phyloP scores from a whole-genome alignment of 1,284 basidiomycete species.

The Tylopilus sp. region DNA sequence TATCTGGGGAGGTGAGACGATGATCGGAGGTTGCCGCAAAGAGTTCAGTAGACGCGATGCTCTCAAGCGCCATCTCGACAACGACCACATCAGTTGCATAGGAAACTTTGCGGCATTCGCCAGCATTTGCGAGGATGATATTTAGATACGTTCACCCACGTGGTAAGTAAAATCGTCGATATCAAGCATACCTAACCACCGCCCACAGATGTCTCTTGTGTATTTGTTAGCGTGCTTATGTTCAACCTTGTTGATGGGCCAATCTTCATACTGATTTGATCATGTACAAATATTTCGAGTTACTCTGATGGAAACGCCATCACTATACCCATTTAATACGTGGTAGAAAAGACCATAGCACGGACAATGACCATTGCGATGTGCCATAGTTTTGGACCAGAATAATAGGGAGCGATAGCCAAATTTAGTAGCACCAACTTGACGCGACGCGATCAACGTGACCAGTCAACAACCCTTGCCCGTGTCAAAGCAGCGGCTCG shows the following conservation, averaged over 20 bases:
- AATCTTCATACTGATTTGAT: conserved; percentile 8
- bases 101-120: conserved; percentile 33
- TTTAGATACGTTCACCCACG: conserved; percentile 8
- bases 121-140: conserved; percentile 25
- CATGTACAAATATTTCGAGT: conserved; percentile 14
- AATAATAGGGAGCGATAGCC: not conserved
- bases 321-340: conserved; percentile 16
- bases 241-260: not conserved
- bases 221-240: not conserved
- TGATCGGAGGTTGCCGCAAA: conserved; percentile 49
- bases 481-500: conserved; percentile 1
- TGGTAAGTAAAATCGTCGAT: conserved; percentile 10
- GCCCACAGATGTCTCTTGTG: conserved; percentile 3
- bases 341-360: conserved; percentile 16
- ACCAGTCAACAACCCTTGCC: conserved; percentile 8
- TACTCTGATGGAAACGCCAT: not conserved
- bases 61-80: conserved; percentile 50
- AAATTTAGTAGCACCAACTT: conserved; percentile 16
- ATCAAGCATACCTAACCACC: not conserved
- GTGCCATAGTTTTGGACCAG: not conserved
- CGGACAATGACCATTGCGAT: conserved; percentile 8
- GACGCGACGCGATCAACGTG: conserved; percentile 22
- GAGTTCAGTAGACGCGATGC: conserved; percentile 55
- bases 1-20: conserved; percentile 31
- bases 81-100: conserved; percentile 38